phyloP scores from a whole-genome alignment of 148 eudicot species.

The Fagopyrum tataricum region DNA sequence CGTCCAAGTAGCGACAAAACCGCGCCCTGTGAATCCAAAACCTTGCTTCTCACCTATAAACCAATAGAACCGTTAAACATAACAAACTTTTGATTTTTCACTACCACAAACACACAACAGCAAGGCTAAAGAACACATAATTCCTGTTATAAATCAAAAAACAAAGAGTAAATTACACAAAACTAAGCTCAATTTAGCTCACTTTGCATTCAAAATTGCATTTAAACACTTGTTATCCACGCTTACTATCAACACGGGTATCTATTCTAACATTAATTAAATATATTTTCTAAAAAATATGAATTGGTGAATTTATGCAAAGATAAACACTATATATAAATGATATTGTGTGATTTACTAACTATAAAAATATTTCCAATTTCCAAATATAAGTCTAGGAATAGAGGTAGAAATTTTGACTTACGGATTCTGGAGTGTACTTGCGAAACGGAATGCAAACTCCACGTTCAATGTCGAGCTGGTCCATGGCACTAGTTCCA shows the following conservation, averaged over 20 bases:
- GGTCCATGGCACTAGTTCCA: slow-evolving; percentile 61
- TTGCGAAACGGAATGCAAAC: slow-evolving; percentile 96
- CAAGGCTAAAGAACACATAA: neutral
- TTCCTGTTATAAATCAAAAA: neutral
- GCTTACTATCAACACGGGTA: neutral
- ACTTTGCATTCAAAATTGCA: neutral
- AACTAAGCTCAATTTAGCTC: neutral
- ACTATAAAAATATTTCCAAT: too few species aligned
- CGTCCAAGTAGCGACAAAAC: slow-evolving; percentile 68
- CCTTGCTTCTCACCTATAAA: slow-evolving; percentile 76
- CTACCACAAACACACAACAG: neutral
- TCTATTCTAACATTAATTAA: too few species aligned
- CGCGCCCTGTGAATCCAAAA: slow-evolving; percentile 76
- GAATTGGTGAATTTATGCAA: neutral
- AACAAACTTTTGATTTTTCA: neutral
- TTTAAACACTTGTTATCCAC: neutral
- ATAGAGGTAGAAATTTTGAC: neutral
- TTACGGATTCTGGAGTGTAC: slow-evolving; percentile 72
- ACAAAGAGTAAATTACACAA: neutral
- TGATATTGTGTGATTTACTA: too few species aligned
- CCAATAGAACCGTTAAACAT: slow-evolving; percentile 13
- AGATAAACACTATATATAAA: neutral
- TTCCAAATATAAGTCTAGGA: neutral
- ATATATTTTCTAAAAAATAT: too few species aligned
- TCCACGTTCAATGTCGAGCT: slow-evolving; percentile 88